These are phyloP conservation scores for Chenopodium quinoa DNA, from an alignment of 148 eudicot species.

Conservation along the genomic window DNA sequence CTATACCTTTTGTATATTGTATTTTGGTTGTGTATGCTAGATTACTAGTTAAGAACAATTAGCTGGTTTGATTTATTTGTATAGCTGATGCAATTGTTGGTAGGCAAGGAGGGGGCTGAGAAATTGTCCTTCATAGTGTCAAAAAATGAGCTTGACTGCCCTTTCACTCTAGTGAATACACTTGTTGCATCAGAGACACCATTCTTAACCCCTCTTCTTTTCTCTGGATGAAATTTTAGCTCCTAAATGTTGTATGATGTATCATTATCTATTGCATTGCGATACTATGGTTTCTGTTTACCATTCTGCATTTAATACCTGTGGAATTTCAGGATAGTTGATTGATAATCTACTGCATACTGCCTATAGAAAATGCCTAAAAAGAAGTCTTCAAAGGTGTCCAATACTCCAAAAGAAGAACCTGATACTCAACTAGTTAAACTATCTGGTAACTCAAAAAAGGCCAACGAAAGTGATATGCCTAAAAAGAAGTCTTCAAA, in stretches of 20 bases:
- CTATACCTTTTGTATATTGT: neutral
- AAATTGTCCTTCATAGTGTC: neutral
- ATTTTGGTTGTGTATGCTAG: no score
- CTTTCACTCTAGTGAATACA: neutral
- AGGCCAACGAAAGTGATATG: no score
- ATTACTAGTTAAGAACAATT: neutral
- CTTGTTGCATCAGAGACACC: neutral
- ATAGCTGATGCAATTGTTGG: neutral
- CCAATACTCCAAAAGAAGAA: neutral
- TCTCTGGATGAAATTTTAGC: no score
- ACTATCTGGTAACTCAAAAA: no score
- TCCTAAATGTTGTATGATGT: neutral
- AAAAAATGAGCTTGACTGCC: neutral
- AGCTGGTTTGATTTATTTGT: neutral
- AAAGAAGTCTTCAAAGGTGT: no score
- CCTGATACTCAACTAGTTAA: neutral
- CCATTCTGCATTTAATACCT: neutral
- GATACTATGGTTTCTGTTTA: neutral
- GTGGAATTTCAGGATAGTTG: neutral
- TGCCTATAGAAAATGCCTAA: neutral
- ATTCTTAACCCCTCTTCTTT: neutral
- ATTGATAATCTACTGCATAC: neutral
- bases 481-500: no score
- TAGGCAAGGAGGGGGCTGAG: neutral
- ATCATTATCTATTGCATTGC: neutral